Evolutionary conservation across 805 yeast species (phyloP), one percentile per base, ranked within the genome.

Genomic region (Kregervanrija delftensis): DNA sequence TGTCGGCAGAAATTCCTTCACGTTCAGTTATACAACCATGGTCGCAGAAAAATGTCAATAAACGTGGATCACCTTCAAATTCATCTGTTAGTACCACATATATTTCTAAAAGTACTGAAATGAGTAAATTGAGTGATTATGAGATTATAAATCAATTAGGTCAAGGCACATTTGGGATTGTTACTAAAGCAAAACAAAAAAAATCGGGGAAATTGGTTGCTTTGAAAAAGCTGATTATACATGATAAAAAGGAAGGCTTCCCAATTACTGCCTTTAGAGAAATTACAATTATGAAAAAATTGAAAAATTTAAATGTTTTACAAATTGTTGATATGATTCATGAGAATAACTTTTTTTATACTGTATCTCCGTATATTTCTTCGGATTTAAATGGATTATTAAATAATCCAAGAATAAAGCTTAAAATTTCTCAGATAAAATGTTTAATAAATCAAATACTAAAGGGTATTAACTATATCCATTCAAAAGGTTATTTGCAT

Each of bases 201-300:
- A 63, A 73, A n/a, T 65, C 81, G 1, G 71, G 75, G 4, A 68
- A 74, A 37, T 55, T 79, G 12, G 97, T 91, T 14, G 99, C 99
- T 0, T 70, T 95, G 54, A 93, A 93, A 64, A 86, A 83, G 59
- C 76, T 93, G 40, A 68, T 89, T n/a, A 74, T 86, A 49, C 89
- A 81, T 57, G 79, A 82, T 42, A 83, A 81, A 37, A 81, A 81
- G 52, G 90, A 85, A 54, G 84, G 86, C 33, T 89, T 91, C 59
- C 98, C 99, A 1, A 81, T 93, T 28, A 93, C 99, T 0, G 96
- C 98, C 2, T 77, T 90, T 64, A 74, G 99, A 49, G 99, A 93
- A 59, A 89, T 91, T 47, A 76, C 83, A 13, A 86, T 89, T 16
- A 69, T 93, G 63, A 87, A 86, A 63, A 71, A 72, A 40, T 67